Evolutionary conservation across 768 basidiomycete genomes (phyloP).

Genomic region (Hygrocybe coccinea): DNA sequence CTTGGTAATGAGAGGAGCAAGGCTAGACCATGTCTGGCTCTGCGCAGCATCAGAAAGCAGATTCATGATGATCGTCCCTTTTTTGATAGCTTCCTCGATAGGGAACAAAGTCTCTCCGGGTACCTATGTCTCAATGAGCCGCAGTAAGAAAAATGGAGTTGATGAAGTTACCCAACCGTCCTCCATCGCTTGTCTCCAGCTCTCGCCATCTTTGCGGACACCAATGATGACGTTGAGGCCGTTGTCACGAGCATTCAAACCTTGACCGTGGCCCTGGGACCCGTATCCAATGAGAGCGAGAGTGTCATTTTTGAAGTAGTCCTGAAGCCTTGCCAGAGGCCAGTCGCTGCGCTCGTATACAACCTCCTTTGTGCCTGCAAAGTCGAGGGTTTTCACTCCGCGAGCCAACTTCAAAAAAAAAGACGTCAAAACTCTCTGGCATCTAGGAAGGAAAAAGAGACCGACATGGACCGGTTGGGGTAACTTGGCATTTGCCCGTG

Average conservation of each 20-base stretch:
- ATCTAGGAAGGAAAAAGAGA: constrained; percentile 8
- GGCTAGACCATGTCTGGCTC: constrained; percentile 85
- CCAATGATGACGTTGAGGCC: constrained; percentile 98
- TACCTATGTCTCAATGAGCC: constrained; percentile 43
- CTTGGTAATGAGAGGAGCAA: constrained; percentile 95
- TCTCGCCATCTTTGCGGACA: constrained; percentile 94
- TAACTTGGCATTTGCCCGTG: constrained; percentile 44
- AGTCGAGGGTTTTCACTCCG: constrained; percentile 93
- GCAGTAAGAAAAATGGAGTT: constrained; percentile 1
- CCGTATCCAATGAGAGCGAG: constrained; percentile 99
- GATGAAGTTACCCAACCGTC: constrained; percentile 82
- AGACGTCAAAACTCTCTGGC: not conserved
- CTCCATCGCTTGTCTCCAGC: constrained; percentile 91
- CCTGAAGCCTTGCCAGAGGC: constrained; percentile 96
- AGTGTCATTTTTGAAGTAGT: constrained; percentile 99
- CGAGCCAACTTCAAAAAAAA: constrained; percentile 34
- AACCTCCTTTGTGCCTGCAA: constrained; percentile 88
- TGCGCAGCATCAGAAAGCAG: constrained; percentile 99
- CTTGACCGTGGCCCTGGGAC: constrained; percentile 98
- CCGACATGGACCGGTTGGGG: constrained; percentile 33
- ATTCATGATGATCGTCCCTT: constrained; percentile 99
- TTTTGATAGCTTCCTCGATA: constrained; percentile 94
- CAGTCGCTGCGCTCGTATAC: constrained; percentile 97
- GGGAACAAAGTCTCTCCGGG: constrained; percentile 97
- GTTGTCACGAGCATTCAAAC: constrained; percentile 97